These are phyloP conservation scores for Botrytis fragariae DNA, from an alignment of 2,329 filamentous ascomycete species.

Conservation along the genomic window DNA sequence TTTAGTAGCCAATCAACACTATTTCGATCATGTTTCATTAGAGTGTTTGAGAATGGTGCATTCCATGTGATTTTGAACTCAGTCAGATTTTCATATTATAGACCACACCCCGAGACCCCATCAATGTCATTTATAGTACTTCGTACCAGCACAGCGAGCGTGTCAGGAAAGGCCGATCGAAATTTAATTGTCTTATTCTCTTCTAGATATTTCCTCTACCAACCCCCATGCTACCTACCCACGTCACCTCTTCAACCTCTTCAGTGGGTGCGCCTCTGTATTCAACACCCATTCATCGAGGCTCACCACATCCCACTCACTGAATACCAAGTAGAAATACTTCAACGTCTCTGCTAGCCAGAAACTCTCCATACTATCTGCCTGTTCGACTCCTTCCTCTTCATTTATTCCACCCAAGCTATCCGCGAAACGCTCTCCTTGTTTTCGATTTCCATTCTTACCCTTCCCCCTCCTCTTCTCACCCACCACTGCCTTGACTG, in stretches of 20 bases:
- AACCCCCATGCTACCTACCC: not conserved
- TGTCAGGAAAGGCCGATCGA: not conserved
- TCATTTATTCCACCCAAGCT: not conserved
- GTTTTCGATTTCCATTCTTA: not conserved
- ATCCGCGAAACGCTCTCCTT: not conserved
- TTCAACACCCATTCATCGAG: conserved; percentile 59
- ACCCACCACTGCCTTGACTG: conserved; percentile 42
- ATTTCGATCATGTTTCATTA: not conserved
- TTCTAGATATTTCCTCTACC: not conserved
- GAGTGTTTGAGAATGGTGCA: not conserved
- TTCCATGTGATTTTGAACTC: not conserved
- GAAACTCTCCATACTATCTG: conserved; percentile 52
- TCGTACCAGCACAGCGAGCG: not conserved
- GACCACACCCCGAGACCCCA: not conserved
- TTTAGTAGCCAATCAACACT: not conserved
- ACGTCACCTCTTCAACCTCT: not conserved
- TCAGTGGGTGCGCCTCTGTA: conserved; percentile 36
- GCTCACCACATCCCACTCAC: conserved; percentile 51
- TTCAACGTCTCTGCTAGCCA: conserved; percentile 66
- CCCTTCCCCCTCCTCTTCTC: conserved; percentile 47
- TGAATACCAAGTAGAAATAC: conserved; percentile 56
- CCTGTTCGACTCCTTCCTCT: not conserved
- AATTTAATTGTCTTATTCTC: not conserved
- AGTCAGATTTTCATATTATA: not conserved
- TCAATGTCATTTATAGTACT: rapidly evolving